Conservation (phyloP, 1,139 yeast species). For the Blastobotrys ciferrii region DNA sequence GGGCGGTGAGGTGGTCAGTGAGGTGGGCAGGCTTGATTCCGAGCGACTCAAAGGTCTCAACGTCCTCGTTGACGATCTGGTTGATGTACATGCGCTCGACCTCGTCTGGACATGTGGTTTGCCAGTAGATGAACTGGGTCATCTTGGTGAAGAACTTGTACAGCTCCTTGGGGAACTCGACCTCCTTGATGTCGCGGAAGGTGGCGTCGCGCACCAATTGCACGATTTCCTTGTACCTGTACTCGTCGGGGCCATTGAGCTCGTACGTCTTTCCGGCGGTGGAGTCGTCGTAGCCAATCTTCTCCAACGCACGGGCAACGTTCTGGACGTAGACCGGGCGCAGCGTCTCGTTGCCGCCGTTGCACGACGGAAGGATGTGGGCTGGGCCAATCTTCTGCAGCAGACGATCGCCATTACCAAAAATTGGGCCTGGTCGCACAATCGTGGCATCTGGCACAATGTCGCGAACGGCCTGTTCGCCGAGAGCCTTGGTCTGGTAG, state of each 20-base stretch:
- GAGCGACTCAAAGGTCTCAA: constrained; percentile 67
- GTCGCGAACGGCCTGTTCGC: constrained; percentile 69
- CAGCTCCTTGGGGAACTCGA: constrained; percentile 55
- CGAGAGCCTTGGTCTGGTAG: constrained; percentile 78
- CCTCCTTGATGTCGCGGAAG: constrained; percentile 42
- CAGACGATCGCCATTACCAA: constrained; percentile 72
- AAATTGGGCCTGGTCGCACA: constrained; percentile 84
- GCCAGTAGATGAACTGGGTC: constrained; percentile 64
- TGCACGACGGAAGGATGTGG: constrained; percentile 60
- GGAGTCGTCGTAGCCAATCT: constrained; percentile 76
- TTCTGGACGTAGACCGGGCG: constrained; percentile 77
- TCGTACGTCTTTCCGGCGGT: constrained; percentile 77
- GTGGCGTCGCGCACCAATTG: constrained; percentile 66
- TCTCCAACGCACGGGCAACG: constrained; percentile 76
- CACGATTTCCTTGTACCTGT: constrained; percentile 63
- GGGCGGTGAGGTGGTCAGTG: constrained; percentile 66
- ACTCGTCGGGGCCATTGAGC: constrained; percentile 68
- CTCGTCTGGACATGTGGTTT: constrained; percentile 68
- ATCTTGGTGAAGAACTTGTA: constrained; percentile 47
- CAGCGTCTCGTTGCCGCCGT: constrained; percentile 60
- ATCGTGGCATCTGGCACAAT: constrained; percentile 74
- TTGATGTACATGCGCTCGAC: constrained; percentile 71
- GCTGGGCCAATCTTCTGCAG: constrained; percentile 57
- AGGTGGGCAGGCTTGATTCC: constrained; percentile 69
- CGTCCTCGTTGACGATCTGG: constrained; percentile 60